Evolutionary conservation across 2,329 filamentous ascomycete genomes (phyloP), one percentile per base, ranked within the genome.

Genomic region (Nothopassalora personata): DNA sequence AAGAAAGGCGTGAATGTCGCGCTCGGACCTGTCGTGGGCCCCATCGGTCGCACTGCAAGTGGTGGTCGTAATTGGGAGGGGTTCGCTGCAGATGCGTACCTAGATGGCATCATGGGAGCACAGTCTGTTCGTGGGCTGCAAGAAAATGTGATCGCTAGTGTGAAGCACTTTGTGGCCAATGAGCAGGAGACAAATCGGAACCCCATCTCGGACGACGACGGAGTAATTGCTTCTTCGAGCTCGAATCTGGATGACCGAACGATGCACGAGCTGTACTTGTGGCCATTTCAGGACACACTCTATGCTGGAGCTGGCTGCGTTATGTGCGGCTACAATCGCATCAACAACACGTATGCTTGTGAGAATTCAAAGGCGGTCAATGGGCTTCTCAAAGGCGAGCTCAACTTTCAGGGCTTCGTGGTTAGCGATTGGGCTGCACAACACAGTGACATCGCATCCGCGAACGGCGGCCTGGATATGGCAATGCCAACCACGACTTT

Each of bases 51-150:
- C 9, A 88, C 90, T 66, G 87, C 88, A 0, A 80, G 84, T 52
- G 87, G 86, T 15, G 71, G 71, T 3, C 81, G 88, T n/a, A 88
- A 83, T 67, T 91, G 87, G 87, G 88, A 91, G 69, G 83, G 84
- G 0, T 91, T 91, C 66, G 87, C 86, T 1, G 75, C 81, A 1
- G 88, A 91, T 68, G 87, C 88, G 0, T 83, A 82, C 4, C 79
- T 91, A 19, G 80, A 84, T 64, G 83, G 76, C 0, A 72, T 80
- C 56, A 77, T 77, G 3, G 81, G 74, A 18, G 76, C 77, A 1
- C 68, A 80, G 60, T 83, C 81, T 0, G 80, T 85, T 59, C 47
- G 76, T 66, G 83, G 83, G 1, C 80, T 85, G 60, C 83, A 86
- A 66, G 77, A 80, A 30, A 82, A 80, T 7, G 80, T 83, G 0